phyloP scores from a whole-genome alignment of 2,329 filamentous ascomycete species.

The Cordyceps fumosorosea region DNA sequence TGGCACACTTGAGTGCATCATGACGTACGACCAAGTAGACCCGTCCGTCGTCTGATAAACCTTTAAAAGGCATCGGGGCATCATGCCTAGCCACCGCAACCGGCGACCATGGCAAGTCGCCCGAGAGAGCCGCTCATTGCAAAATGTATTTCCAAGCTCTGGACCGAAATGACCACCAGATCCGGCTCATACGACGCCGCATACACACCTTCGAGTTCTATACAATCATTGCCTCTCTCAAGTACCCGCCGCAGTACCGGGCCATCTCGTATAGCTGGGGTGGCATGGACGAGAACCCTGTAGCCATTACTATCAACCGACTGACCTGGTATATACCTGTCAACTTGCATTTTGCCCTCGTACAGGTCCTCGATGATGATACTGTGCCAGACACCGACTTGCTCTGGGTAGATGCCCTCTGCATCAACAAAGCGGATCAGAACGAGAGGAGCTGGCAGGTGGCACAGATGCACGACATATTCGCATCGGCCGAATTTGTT shows the following conservation, averaged over 20 bases:
- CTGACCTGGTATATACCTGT: neutral
- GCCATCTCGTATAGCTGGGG: constrained; percentile 3
- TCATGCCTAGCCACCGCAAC: neutral
- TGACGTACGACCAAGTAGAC: neutral
- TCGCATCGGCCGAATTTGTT: neutral
- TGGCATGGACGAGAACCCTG: neutral
- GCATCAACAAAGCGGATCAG: neutral
- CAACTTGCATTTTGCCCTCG: neutral
- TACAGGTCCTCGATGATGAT: neutral
- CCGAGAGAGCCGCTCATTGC: neutral
- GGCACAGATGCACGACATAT: neutral
- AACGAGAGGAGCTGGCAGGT: neutral
- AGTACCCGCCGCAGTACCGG: neutral
- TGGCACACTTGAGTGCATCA: neutral
- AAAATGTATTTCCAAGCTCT: neutral
- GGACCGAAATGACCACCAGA: neutral
- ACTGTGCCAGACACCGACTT: neutral
- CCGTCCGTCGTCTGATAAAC: neutral
- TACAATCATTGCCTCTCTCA: neutral
- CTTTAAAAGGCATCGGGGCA: neutral
- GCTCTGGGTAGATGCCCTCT: constrained; percentile 3
- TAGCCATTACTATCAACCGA: neutral
- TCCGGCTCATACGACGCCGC: neutral
- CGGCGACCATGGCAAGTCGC: neutral
- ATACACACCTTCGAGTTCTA: neutral